These are phyloP conservation scores for Circinella minor DNA, from an alignment of 371 early-diverging fungal species.

Conservation along the genomic window DNA sequence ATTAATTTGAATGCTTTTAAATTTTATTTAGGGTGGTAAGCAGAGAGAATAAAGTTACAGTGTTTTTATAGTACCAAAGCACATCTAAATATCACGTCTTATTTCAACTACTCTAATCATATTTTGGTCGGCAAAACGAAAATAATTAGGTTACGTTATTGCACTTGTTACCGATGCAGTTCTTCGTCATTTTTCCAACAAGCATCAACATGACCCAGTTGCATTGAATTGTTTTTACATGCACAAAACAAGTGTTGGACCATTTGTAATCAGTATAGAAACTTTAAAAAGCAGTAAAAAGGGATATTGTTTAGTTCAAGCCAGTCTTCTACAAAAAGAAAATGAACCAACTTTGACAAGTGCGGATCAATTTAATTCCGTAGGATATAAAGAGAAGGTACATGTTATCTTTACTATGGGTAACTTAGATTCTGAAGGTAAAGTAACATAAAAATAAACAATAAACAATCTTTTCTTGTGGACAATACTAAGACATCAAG, in stretches of 20 bases:
- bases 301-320: constrained; percentile 44
- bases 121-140: too few relatives aligned
- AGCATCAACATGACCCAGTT: constrained; percentile 42
- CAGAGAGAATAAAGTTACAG: neutral
- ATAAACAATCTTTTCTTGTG: too few relatives aligned
- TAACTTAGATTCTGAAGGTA: constrained; percentile 39
- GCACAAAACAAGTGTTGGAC: constrained; percentile 34
- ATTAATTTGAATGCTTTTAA: too few relatives aligned
- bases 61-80: too few relatives aligned
- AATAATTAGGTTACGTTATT: constrained; percentile 29
- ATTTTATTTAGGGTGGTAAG: constrained; percentile 18
- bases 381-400: constrained; percentile 34
- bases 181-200: constrained; percentile 32
- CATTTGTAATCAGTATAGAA: constrained; percentile 39
- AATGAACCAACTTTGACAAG: constrained; percentile 1
- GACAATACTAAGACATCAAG: too few relatives aligned
- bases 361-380: constrained; percentile 26
- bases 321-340: constrained; percentile 31
- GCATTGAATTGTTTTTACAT: constrained; percentile 50
- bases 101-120: too few relatives aligned
- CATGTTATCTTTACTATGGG: constrained; percentile 48
- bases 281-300: constrained; percentile 42
- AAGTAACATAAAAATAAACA: neutral
- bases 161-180: constrained; percentile 39
- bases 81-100: too few relatives aligned